Conservation (phyloP, 805 yeast genomes). For the Debaryomyces prosopidis region DNA sequence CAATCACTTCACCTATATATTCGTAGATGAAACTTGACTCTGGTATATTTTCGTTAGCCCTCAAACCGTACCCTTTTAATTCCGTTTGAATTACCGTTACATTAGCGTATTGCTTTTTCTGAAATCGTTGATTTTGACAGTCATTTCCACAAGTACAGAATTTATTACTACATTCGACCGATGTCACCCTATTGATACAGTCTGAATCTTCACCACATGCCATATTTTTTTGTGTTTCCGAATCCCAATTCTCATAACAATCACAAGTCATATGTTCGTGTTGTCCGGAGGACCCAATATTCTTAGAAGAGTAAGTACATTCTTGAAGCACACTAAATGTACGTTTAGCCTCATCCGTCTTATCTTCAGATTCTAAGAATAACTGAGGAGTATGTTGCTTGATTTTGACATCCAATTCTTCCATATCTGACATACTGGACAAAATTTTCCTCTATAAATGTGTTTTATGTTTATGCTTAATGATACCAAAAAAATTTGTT, state of each 20-base stretch:
- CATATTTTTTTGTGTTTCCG: conserved; percentile 35
- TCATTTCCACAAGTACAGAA: conserved; percentile 68
- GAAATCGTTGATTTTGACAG: conserved; percentile 90
- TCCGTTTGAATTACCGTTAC: conserved; percentile 85
- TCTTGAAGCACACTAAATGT: conserved; percentile 57
- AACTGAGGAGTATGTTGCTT: conserved; percentile 15
- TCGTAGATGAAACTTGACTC: conserved; percentile 81
- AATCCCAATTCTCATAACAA: conserved; percentile 59
- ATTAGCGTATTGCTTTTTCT: conserved; percentile 66
- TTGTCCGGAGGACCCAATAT: conserved; percentile 70
- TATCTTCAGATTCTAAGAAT: conserved; percentile 47
- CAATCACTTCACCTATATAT: conserved; percentile 92
- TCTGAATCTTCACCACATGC: conserved; percentile 88
- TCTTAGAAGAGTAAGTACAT: conserved; percentile 63
- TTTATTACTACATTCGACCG: conserved; percentile 83
- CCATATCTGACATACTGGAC: conserved; percentile 5
- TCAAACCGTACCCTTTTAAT: conserved; percentile 84
- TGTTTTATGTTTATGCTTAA: too few relatives aligned
- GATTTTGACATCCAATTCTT: conserved; percentile 1
- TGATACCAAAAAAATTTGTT: too few relatives aligned
- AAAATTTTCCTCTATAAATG: too few relatives aligned
- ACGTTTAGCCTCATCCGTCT: conserved; percentile 65
- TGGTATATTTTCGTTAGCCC: conserved; percentile 61
- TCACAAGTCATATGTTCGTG: conserved; percentile 90
- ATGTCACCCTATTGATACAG: conserved; percentile 90